A percentile compares a stretch with the other conserved stretches of the same genome.
These are phyloP conservation scores for Castanea mollissima DNA, from an alignment of 306 rosid genomes.

Conservation along the genomic window DNA sequence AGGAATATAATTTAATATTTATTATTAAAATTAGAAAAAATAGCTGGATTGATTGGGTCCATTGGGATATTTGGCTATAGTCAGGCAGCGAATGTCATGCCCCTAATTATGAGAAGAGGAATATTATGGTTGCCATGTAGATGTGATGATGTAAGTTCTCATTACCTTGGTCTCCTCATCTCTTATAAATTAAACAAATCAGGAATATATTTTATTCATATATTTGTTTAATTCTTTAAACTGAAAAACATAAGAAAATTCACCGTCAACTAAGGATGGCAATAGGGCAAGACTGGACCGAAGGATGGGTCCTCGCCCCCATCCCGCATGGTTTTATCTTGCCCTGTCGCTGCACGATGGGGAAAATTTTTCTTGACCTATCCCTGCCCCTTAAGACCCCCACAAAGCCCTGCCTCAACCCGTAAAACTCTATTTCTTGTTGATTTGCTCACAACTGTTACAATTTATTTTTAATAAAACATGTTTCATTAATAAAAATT, in stretches of 20 bases:
- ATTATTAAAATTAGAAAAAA: not conserved
- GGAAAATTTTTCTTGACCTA: too few species aligned
- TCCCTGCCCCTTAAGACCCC: too few species aligned
- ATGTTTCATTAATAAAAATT: too few species aligned
- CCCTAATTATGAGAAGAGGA: constrained; percentile 32
- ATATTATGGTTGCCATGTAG: not conserved
- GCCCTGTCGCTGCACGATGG: too few species aligned
- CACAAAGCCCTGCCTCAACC: too few species aligned
- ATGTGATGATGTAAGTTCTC: constrained; percentile 40
- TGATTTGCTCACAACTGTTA: too few species aligned
- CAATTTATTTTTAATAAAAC: too few species aligned
- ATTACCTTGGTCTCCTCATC: not conserved
- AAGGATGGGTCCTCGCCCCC: too few species aligned
- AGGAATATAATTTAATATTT: too few species aligned
- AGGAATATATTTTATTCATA: not conserved
- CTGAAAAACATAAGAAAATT: not conserved
- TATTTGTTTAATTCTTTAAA: not conserved
- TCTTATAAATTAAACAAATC: not conserved
- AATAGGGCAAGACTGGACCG: accelerated
- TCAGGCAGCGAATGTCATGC: constrained; percentile 43
- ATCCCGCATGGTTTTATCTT: too few species aligned
- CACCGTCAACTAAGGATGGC: too few species aligned
- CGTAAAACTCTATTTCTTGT: too few species aligned
- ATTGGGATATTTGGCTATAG: constrained; percentile 5
- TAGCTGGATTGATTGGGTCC: constrained; percentile 17